Conservation (phyloP, 2,329 filamentous ascomycete genomes). For the Dactylellina sp. region DNA sequence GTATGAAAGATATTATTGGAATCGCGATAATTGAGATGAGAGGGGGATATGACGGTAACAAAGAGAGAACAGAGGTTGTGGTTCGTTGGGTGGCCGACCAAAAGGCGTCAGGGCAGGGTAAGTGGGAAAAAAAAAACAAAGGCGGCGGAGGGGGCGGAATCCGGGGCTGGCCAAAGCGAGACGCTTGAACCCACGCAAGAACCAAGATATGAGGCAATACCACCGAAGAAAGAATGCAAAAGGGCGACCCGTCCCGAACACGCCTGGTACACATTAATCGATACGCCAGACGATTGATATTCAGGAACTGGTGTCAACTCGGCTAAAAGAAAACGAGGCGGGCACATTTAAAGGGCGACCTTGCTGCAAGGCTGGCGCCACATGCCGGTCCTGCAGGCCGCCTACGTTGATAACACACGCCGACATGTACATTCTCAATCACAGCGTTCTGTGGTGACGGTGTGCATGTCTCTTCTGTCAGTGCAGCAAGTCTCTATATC, state of each 20-base stretch:
- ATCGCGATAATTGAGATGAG: slow-evolving; percentile 24
- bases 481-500: too few relatives aligned
- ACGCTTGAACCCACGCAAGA: neutral
- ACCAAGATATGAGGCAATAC: slow-evolving; percentile 5
- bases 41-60: slow-evolving; percentile 9
- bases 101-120: slow-evolving; percentile 43
- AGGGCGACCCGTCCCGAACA: slow-evolving; percentile 1
- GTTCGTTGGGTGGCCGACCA: slow-evolving; percentile 11
- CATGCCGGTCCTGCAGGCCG: slow-evolving; percentile 18
- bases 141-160: slow-evolving; percentile 7
- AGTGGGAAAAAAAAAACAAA: slow-evolving; percentile 8
- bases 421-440: neutral
- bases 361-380: slow-evolving; percentile 32
- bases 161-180: slow-evolving; percentile 17
- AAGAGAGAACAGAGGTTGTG: slow-evolving; percentile 8
- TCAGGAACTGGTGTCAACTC: slow-evolving; percentile 26
- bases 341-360: slow-evolving; percentile 44
- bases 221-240: neutral
- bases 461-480: too few relatives aligned
- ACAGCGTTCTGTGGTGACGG: slow-evolving; percentile 3
- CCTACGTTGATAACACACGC: slow-evolving; percentile 10
- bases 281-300: slow-evolving; percentile 35
- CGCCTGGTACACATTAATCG: slow-evolving; percentile 3
- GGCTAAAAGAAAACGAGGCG: slow-evolving; percentile 57
- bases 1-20: neutral